Base-by-base conservation (phyloP, 169 alveolate genomes). In the Eimeria zaria region DNA sequence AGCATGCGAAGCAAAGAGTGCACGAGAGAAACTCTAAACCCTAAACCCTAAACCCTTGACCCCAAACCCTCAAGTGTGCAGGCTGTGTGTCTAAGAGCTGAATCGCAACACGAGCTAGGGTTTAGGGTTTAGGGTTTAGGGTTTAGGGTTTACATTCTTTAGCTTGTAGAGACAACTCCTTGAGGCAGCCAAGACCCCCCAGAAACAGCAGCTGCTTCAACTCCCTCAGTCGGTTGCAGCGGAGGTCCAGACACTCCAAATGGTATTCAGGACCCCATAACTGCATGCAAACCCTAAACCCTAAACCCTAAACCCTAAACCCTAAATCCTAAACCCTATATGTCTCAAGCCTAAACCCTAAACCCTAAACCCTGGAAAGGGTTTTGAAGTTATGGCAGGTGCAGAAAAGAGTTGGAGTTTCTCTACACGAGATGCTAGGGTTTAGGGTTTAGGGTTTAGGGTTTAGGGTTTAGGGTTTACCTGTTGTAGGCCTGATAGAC, bases 161-260 rank as follows among this genome's bases (percentile, higher is more conserved):
- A 39, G 44, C 27, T 33, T 73, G 84, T 9, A 73, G 84, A 20
- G 84, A n/a, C 51, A 73, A 20, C 55, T 39, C 16, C 84, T n/a
- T 33, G n/a, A 73, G 46, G 46, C 51, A 46, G 27, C 51, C 11
- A 5, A 73, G 84, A 22, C 84, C 84, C 46, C 84, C 84, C 6
- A 73, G 39, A 46, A 73, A 73, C 55, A 73, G 84, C 55, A 73
- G 84, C 84, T 73, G 84, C 84, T 39, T n/a, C 55, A 73, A 20
- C 27, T 73, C 51, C 51, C n/a, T 7, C 22, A 73, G 51, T 16
- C 84, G 84, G 84, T 73, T 73, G 55, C 51, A n/a, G 44, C 84
- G 44, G 33, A 73, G 51, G 84, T 73, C 84, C 16, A 73, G 84
- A 22, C 51, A 27, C 46, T 73, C 84, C 18, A 73, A 46, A 20